These are phyloP conservation scores for Cryptosporidium parvum DNA, from an alignment of 169 alveolate genomes.

Conservation along the genomic window DNA sequence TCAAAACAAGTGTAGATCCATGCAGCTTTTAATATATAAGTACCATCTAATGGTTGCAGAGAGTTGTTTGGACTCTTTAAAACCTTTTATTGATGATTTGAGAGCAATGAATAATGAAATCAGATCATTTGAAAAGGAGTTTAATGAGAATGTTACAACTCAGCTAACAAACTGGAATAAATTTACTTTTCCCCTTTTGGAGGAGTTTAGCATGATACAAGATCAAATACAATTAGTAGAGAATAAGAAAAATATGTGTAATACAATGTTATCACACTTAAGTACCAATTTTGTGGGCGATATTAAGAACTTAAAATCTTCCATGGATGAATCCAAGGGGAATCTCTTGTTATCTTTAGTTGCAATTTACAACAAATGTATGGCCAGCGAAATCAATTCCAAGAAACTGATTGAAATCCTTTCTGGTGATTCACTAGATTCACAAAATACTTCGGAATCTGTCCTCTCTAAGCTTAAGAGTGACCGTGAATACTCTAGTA, in stretches of 20 bases:
- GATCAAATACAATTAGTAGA: conserved; percentile 18
- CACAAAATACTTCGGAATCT: not conserved
- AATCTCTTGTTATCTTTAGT: conserved; percentile 26
- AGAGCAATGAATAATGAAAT: conserved; percentile 27
- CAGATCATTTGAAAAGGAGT: conserved; percentile 17
- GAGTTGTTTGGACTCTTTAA: conserved; percentile 36
- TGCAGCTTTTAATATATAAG: conserved; percentile 27
- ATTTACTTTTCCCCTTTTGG: conserved; percentile 28
- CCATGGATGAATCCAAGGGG: conserved; percentile 10
- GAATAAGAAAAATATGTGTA: conserved; percentile 46
- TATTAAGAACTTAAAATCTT: conserved; percentile 24
- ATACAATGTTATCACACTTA: conserved; percentile 27
- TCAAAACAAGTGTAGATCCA: conserved; percentile 45
- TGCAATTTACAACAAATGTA: conserved; percentile 38
- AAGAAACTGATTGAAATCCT: conserved; percentile 29
- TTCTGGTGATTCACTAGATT: not conserved
- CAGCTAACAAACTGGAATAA: conserved; percentile 12
- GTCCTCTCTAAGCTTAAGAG: not conserved
- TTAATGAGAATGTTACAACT: conserved; percentile 12
- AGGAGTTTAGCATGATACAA: conserved; percentile 41
- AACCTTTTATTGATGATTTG: conserved; percentile 48
- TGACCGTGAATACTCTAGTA: conserved; percentile 27
- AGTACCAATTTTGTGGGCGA: conserved; percentile 58
- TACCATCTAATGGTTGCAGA: conserved; percentile 28
- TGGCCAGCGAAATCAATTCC: conserved; percentile 50